Evolutionary conservation across 2,329 filamentous ascomycete species (phyloP).

Genomic region (Aspergillus nomiae): DNA sequence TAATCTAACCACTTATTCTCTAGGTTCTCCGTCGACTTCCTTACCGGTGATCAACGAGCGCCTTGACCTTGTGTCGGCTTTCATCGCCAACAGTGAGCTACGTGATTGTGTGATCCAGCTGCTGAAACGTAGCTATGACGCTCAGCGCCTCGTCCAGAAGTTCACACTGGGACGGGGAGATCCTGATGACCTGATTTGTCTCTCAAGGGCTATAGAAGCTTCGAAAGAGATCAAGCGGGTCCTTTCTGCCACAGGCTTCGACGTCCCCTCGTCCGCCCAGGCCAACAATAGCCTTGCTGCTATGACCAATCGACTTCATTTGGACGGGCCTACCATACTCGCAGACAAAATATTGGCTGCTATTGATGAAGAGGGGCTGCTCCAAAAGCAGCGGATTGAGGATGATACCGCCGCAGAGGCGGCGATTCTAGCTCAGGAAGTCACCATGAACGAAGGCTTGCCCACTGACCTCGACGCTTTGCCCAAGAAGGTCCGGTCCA

Average conservation of each 20-base stretch:
- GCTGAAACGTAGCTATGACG: slow-evolving; percentile 77
- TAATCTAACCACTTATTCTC: background rate
- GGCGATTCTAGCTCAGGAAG: slow-evolving; percentile 71
- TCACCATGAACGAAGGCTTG: slow-evolving; percentile 67
- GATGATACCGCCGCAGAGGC: slow-evolving; percentile 72
- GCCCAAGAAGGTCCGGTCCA: slow-evolving; percentile 51
- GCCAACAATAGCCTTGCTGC: slow-evolving; percentile 25
- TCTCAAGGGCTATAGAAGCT: slow-evolving; percentile 78
- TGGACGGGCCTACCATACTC: slow-evolving; percentile 68
- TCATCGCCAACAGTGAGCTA: slow-evolving; percentile 67
- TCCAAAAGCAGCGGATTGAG: slow-evolving; percentile 75
- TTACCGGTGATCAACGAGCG: slow-evolving; percentile 74
- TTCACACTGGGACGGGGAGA: slow-evolving; percentile 92
- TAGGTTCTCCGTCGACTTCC: slow-evolving; percentile 83
- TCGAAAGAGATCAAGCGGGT: slow-evolving; percentile 63
- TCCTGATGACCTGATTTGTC: slow-evolving; percentile 81
- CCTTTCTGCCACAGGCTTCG: slow-evolving; percentile 27
- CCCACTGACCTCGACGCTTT: slow-evolving; percentile 58
- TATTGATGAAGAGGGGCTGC: slow-evolving; percentile 91
- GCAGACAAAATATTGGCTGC: slow-evolving; percentile 71
- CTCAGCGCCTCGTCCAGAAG: slow-evolving; percentile 86
- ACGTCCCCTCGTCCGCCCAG: slow-evolving; percentile 25
- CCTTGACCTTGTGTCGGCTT: slow-evolving; percentile 77
- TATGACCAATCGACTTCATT: slow-evolving; percentile 38
- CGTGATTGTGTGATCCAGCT: slow-evolving; percentile 70